Base-by-base conservation (phyloP, 176 grass and related monocot genomes). In the Carex littledalei region DNA sequence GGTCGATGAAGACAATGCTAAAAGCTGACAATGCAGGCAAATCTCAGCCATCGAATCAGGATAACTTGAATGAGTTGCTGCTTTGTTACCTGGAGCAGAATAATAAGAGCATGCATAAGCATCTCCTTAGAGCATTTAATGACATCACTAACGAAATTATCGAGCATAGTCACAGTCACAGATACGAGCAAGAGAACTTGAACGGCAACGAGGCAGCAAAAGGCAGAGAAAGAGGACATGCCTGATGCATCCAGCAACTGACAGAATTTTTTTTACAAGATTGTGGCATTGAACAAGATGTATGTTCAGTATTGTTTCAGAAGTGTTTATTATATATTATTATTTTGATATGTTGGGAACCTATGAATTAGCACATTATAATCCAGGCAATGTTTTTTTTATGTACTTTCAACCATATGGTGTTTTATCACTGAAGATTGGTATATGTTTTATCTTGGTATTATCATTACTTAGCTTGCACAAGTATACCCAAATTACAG, bases 21-120 rank as follows among this genome's bases (percentile, higher is more conserved):
- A 71, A 85, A 74, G 47, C 85, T 69, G 88, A 87, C 59, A 88
- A 88, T 24, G 84, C 54, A 0, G 45, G 72, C 7, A 17, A 26
- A 3, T 63, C 35, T 7, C 79, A 59, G 85, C 72, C 83, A 6
- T 34, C 91, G 83, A 93, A 99, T 70, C 91, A 89, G 90, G 88
- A 98, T 39, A 92, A 94, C 78, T 71, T 94, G 79, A 91, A 92
- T 84, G 96, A 94, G 69, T 83, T 95, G 0, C 88, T 95, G 70
- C 88, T 99, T 29, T 86, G 78, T 64, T 95, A 94, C 78, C 60
- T 99, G 34, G 89, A 92, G 63, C 83, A 90, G 31, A 99, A 99
- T 29, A 91, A 95, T 43, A 81, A 60, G 71, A 49, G 18, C 11
- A 87, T 94, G 74, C 91, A 91, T 86, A 93, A 68, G 88, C 52